phyloP scores from a whole-genome alignment of 441 rosid genomes.

The Kokia cookei region DNA sequence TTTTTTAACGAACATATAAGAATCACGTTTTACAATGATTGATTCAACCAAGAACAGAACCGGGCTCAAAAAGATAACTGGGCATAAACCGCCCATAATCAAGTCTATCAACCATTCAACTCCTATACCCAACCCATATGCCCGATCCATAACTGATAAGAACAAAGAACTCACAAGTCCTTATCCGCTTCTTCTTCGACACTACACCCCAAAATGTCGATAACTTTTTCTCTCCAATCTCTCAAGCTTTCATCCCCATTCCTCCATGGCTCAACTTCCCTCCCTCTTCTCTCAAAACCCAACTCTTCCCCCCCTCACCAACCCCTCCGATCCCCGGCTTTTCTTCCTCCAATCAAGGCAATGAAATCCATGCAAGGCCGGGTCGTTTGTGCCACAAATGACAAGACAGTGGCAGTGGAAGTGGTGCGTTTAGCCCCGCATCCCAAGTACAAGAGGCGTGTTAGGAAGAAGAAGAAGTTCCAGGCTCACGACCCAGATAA shows the following conservation, averaged over 20 bases:
- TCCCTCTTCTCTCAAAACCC: slow-evolving; percentile 27
- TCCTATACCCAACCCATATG: neutral
- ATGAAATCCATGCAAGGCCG: slow-evolving; percentile 72
- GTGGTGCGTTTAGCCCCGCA: slow-evolving; percentile 65
- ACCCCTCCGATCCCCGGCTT: slow-evolving; percentile 10
- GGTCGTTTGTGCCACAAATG: slow-evolving; percentile 71
- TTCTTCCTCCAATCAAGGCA: slow-evolving; percentile 52
- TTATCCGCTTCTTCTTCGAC: neutral
- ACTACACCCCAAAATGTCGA: slow-evolving; percentile 21
- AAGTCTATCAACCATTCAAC: neutral
- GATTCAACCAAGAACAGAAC: neutral
- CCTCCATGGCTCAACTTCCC: slow-evolving; percentile 46
- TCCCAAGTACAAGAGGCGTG: slow-evolving; percentile 81
- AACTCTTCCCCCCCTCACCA: slow-evolving; percentile 15
- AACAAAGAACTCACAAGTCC: neutral
- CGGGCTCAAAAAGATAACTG: neutral
- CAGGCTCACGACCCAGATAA: slow-evolving; percentile 89
- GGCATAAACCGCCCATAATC: neutral
- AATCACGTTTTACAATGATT: neutral
- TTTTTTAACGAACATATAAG: too few relatives aligned
- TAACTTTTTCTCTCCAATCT: slow-evolving; percentile 45
- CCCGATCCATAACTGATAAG: neutral
- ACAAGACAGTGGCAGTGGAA: slow-evolving; percentile 85
- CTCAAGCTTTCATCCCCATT: slow-evolving; percentile 49
- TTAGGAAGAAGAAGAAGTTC: slow-evolving; percentile 83